Percentiles rank a stretch among this genome's conserved stretches.
These are phyloP conservation scores for Colletotrichum tabaci DNA, from an alignment of 2,329 filamentous ascomycete genomes.

Conservation along the genomic window DNA sequence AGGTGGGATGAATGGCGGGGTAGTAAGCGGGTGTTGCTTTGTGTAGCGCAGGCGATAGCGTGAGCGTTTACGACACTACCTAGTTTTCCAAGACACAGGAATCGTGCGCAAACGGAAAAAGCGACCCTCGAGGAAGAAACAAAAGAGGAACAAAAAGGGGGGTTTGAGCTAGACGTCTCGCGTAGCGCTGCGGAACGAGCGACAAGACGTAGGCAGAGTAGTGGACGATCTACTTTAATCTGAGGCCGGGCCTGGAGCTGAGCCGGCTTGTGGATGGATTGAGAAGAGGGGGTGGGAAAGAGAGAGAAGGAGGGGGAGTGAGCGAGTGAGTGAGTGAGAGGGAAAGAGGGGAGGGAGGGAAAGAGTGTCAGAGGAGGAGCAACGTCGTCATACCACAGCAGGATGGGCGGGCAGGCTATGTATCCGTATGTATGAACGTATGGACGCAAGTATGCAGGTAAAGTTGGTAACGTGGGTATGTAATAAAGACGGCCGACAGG, in stretches of 20 bases:
- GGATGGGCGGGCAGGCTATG: conserved; percentile 2
- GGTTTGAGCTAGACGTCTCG: conserved; percentile 17
- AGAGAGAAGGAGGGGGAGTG: background rate
- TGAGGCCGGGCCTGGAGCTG: conserved; percentile 30
- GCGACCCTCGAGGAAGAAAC: conserved; percentile 43
- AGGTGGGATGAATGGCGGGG: conserved; percentile 41
- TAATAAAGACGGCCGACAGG: conserved; percentile 37
- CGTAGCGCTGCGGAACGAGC: conserved; percentile 16
- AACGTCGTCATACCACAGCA: conserved; percentile 43
- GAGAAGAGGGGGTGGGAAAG: conserved; percentile 31
- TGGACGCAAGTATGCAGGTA: conserved; percentile 15
- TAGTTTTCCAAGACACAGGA: conserved; percentile 12
- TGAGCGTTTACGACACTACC: conserved; percentile 28
- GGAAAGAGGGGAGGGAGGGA: conserved; percentile 13
- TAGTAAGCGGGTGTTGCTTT: conserved; percentile 28
- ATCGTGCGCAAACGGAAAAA: conserved; percentile 25
- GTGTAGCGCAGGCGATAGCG: conserved; percentile 34
- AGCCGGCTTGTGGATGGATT: conserved; percentile 25
- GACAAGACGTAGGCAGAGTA: conserved; percentile 8
- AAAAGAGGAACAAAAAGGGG: background rate
- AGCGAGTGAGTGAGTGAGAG: background rate
- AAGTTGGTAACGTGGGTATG: conserved; percentile 29
- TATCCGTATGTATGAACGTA: conserved; percentile 26
- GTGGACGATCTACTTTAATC: conserved; percentile 24
- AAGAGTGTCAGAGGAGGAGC: conserved; percentile 34